A percentile compares a stretch with the other conserved stretches of the same genome.
Evolutionary conservation across 1,284 basidiomycete species (phyloP).

Genomic region (Phaffia rhodozyma): DNA sequence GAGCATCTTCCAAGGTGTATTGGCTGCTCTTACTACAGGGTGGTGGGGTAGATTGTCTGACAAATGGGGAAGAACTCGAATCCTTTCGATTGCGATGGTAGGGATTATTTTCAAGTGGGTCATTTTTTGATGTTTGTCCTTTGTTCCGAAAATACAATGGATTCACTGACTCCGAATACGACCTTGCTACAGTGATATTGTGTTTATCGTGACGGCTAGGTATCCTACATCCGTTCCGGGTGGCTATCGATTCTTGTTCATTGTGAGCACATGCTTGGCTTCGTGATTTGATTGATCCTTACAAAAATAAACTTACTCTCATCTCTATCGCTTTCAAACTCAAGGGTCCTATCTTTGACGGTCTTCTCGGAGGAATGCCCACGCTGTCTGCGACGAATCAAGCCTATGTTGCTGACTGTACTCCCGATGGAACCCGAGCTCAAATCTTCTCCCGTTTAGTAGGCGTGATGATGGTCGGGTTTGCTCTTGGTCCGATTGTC

Average conservation of each 20-base stretch:
- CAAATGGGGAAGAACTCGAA: constrained; percentile 57
- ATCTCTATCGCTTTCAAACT: no score
- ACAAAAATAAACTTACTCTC: not conserved
- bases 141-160: not conserved
- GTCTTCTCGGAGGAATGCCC: constrained; percentile 72
- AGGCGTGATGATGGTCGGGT: constrained; percentile 47
- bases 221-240: constrained; percentile 55
- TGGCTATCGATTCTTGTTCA: constrained; percentile 59
- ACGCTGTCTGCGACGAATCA: constrained; percentile 64
- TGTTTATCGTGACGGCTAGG: constrained; percentile 63
- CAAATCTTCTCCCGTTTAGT: constrained; percentile 67
- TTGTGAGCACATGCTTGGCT: constrained; percentile 28
- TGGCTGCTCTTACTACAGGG: constrained; percentile 71
- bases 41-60: constrained; percentile 81
- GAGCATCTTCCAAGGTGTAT: constrained; percentile 62
- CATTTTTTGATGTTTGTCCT: not conserved
- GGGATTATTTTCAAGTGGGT: constrained; percentile 65
- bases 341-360: constrained; percentile 62
- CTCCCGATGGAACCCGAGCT: constrained; percentile 67
- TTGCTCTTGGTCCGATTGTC: constrained; percentile 58
- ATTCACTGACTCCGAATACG: constrained; percentile 18
- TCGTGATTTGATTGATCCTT: not conserved
- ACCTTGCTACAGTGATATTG: constrained; percentile 48
- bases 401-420: constrained; percentile 72
- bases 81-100: constrained; percentile 56